Evolutionary conservation across 78 protist genomes (phyloP).

Genomic region (Carpediemonas membranifera): DNA sequence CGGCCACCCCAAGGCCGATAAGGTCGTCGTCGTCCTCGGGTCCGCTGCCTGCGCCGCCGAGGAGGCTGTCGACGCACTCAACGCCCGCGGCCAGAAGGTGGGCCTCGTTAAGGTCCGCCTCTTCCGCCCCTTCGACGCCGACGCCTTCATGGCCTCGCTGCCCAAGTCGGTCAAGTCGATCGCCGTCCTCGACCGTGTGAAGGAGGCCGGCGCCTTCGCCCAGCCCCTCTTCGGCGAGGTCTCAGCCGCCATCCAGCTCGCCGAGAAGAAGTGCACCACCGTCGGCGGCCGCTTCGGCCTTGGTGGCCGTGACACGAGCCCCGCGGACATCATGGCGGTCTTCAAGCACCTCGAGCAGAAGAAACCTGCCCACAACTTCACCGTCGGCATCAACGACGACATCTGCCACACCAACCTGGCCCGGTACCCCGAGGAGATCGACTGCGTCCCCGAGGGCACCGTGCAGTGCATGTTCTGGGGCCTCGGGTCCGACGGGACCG

Average conservation of each 20-base stretch:
- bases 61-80: slow-evolving; percentile 17
- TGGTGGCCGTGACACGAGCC: slow-evolving; percentile 49
- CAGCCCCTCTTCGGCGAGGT: slow-evolving; percentile 57
- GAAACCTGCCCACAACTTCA: slow-evolving; percentile 30
- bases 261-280: neutral
- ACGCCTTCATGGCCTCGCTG: slow-evolving; percentile 25
- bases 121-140: slow-evolving; percentile 51
- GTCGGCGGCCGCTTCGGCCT: slow-evolving; percentile 58
- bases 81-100: slow-evolving; percentile 24
- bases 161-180: slow-evolving; percentile 35
- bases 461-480: slow-evolving; percentile 50
- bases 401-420: slow-evolving; percentile 31
- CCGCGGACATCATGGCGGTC: slow-evolving; percentile 23
- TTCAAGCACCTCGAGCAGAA: slow-evolving; percentile 25
- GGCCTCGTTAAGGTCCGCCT: slow-evolving; percentile 52
- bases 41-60: slow-evolving; percentile 19
- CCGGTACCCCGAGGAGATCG: neutral
- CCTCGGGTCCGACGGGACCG: slow-evolving; percentile 64
- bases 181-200: slow-evolving; percentile 39
- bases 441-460: slow-evolving; percentile 30
- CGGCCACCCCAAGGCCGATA: slow-evolving; percentile 49
- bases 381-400: slow-evolving; percentile 55
- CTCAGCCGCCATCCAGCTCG: neutral
- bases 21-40: slow-evolving; percentile 48
- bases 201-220: slow-evolving; percentile 49